Evolutionary conservation across 1,284 basidiomycete species (phyloP), one percentile per base, ranked within the genome.

Genomic region (Ganoderma resinaceum): DNA sequence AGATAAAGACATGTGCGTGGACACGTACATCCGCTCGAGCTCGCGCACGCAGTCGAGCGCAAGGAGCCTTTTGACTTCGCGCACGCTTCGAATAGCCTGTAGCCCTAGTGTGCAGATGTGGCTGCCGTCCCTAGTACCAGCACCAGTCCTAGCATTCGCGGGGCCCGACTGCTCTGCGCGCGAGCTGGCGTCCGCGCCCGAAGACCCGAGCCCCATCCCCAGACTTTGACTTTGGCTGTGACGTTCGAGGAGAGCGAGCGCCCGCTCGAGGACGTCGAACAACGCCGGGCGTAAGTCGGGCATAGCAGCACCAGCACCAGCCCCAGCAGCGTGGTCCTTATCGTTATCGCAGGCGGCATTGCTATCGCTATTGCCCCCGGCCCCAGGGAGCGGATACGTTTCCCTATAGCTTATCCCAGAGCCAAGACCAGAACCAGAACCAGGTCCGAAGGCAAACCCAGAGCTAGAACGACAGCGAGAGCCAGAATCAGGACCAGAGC

Each of bases 41-140:
- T 77, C 76, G 59, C 77, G 76, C 23, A 73, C 66, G 42, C 73
- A 72, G 63, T 73, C 71, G 40, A 78, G 73, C 49, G 72, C 68
- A 18, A 78, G 66, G 49, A 74, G 62, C 31, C 71, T 72, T 60
- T 66, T 71, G 68, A 76, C 69, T 62, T 66, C 62, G 49, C 40
- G 42, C 5, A 69, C 38, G 46, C 59, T 55, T 16, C 62, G 53
- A 62, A 65, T 38, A 61, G 67, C 55, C 11, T 62, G 23, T 18
- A 38, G n/a, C 26, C 58, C 37, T 16, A 42, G 23, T 5, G 2
- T 26, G 0, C 20, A 23, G 37, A 20, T 40, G 18, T 31, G 23
- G 55, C 58, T 38, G 58, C 26, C n/a, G 43, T 38, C 23, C 3
- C 43, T n/a, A 46, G 20, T 4, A 38, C 4, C 12, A n/a, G n/a